Base-by-base conservation (phyloP, 2,329 filamentous ascomycete genomes). In the Venturia asperata region DNA sequence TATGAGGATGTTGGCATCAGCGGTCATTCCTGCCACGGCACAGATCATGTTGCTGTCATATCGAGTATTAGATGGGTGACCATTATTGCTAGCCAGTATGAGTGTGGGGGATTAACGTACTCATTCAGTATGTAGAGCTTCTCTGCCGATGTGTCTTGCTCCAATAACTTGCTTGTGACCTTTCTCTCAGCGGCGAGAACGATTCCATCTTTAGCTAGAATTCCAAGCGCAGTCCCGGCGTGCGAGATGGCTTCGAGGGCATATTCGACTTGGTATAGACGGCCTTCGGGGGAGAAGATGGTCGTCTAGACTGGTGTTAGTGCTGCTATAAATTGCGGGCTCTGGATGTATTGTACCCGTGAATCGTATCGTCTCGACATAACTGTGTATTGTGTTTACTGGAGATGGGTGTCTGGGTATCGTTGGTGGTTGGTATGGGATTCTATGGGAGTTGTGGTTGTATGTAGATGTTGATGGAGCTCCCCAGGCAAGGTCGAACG, bases 111-210 rank as follows among this genome's bases (percentile, higher is more conserved):
- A 66, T 58, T 13, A 10, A 74, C 89, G 68, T 82, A 97, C 93
- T 99, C 94, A 73, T 99, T 99, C 73, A 99, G 82, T 73, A 96
- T 97, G 80, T 99, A 99, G 71, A 99, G 91, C 87, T 99, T 99
- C 87, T 99, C 94, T 62, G 94, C 95, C 65, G 94, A 97, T 69
- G 95, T 99, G 80, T 99, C 94, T 82, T 99, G 95, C 84, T 99
- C 94, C 75, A 99, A 81, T 75, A 99, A 84, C 86, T 99, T 99
- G 80, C 94, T 97, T 68, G 94, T 99, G 73, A 99, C 94, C 82
- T 99, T 99, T 77, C 94, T 87, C 85, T 99, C 94, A 56, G 95
- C 94, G 65, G 95, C 94, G 66, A 99, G 86, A 67, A 99, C 94
- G 74, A 99, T 99, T 73, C 94, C 94, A 85, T 99, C 94, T 79